Evolutionary conservation across 495 filamentous ascomycete species (phyloP).

Genomic region (Aspergillus baeticus): DNA sequence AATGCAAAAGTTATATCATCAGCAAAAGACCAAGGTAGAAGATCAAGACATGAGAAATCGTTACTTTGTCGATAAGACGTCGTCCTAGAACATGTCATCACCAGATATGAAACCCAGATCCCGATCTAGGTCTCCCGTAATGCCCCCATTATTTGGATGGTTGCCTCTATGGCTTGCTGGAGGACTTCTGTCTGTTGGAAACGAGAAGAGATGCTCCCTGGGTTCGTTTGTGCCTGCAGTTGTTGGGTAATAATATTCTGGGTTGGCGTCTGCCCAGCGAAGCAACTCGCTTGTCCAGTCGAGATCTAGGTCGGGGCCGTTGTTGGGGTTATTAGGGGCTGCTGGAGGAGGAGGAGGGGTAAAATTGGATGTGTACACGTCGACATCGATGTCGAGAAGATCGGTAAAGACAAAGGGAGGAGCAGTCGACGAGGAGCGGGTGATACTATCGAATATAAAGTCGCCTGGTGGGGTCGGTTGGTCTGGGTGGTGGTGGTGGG

Average conservation of each 20-base stretch:
- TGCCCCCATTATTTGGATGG: constrained; percentile 20
- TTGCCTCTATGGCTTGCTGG: neutral
- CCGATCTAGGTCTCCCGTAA: constrained; percentile 44
- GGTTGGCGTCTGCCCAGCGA: constrained; percentile 21
- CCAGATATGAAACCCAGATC: constrained; percentile 36
- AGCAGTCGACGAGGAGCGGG: neutral
- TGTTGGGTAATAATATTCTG: constrained; percentile 9
- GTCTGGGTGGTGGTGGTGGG: constrained; percentile 11
- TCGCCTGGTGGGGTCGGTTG: constrained; percentile 27
- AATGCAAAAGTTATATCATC: neutral
- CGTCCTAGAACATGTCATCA: constrained; percentile 37
- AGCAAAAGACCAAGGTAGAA: neutral
- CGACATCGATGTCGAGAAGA: constrained; percentile 26
- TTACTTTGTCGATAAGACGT: neutral
- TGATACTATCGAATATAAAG: too few relatives aligned
- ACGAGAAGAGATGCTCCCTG: constrained; percentile 30
- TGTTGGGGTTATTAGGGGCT: constrained; percentile 8
- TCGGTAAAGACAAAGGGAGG: constrained; percentile 7
- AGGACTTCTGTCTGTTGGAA: constrained; percentile 12
- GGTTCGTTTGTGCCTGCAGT: constrained; percentile 9
- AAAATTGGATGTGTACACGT: constrained; percentile 25
- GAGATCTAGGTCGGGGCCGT: constrained; percentile 22
- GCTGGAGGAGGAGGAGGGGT: too few relatives aligned
- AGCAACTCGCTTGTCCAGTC: constrained; percentile 41
- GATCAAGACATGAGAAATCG: neutral